A percentile compares a stretch with the other conserved stretches of the same genome.
Evolutionary conservation across 768 basidiomycete species (phyloP).

Genomic region (Phanerochaete sordida): DNA sequence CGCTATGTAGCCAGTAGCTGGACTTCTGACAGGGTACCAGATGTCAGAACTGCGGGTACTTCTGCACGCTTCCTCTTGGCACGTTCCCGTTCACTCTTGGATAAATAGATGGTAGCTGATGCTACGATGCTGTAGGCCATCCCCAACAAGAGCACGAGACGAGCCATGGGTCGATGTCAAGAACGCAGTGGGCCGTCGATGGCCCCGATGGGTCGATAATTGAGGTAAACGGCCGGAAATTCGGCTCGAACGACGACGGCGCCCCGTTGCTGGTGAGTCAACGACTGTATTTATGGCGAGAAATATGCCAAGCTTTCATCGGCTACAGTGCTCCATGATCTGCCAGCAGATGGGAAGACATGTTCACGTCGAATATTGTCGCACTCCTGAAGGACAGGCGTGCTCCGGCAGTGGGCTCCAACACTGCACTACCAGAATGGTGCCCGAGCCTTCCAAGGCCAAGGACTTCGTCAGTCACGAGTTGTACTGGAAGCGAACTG

Average conservation of each 20-base stretch:
- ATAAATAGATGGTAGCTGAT: no score
- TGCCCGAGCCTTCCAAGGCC: constrained; percentile 40
- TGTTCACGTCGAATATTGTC: constrained; percentile 54
- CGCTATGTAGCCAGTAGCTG: not conserved
- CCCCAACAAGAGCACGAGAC: constrained; percentile 61
- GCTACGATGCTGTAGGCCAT: constrained; percentile 37
- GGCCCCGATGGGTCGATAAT: constrained; percentile 46
- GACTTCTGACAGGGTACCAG: constrained; percentile 23
- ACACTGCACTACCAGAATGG: constrained; percentile 40
- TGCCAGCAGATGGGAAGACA: constrained; percentile 56
- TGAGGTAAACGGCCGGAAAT: constrained; percentile 54
- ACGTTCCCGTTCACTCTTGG: not conserved
- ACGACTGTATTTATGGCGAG: not conserved
- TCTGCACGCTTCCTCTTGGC: constrained; percentile 57
- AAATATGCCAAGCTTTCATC: not conserved
- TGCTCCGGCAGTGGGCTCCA: constrained; percentile 45
- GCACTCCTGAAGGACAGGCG: constrained; percentile 30
- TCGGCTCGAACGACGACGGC: constrained; percentile 50
- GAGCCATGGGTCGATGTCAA: constrained; percentile 60
- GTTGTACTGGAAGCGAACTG: constrained; percentile 57
- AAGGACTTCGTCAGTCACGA: constrained; percentile 57
- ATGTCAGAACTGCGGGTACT: constrained; percentile 55
- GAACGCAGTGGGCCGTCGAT: constrained; percentile 53
- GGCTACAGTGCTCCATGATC: constrained; percentile 45
- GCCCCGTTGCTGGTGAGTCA: constrained; percentile 47